phyloP scores from a whole-genome alignment of 2,329 filamentous ascomycete genomes.

The Fusarium solani-melongenae region DNA sequence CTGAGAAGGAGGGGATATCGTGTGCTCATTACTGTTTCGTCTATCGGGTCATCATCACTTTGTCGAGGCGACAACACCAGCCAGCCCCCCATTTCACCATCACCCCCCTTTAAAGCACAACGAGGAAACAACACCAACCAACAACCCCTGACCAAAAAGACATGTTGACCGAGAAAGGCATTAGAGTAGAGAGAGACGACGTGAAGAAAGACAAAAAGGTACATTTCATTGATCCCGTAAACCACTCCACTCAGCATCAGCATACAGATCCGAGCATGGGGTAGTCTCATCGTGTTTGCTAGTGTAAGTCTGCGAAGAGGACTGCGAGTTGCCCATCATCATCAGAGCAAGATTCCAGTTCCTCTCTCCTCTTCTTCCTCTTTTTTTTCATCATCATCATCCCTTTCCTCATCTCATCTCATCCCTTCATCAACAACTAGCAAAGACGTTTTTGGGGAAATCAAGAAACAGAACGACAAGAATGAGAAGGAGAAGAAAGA shows the following conservation, averaged over 20 bases:
- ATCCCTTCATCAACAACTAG: slow-evolving; percentile 22
- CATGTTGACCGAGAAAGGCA: neutral
- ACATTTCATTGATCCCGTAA: slow-evolving; percentile 45
- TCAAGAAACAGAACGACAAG: slow-evolving; percentile 6
- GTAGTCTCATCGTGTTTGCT: slow-evolving; percentile 29
- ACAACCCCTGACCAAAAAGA: slow-evolving; percentile 8
- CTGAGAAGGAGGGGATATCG: slow-evolving; percentile 18
- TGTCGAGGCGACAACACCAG: slow-evolving; percentile 7
- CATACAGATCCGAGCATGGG: slow-evolving; percentile 30
- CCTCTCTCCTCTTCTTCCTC: slow-evolving; percentile 19
- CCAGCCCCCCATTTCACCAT: neutral
- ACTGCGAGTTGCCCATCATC: slow-evolving; percentile 13
- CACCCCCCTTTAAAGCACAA: slow-evolving; percentile 1
- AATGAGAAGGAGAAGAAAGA: neutral
- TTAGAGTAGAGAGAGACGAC: neutral
- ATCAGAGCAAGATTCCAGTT: slow-evolving; percentile 25
- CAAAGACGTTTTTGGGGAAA: slow-evolving; percentile 37
- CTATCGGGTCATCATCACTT: slow-evolving; percentile 27
- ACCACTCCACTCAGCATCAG: slow-evolving; percentile 39
- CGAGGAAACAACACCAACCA: slow-evolving; percentile 2
- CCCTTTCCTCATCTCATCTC: slow-evolving; percentile 9
- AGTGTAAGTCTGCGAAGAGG: slow-evolving; percentile 12
- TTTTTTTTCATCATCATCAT: neutral
- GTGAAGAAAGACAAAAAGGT: slow-evolving; percentile 24
- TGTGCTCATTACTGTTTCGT: slow-evolving; percentile 36